Evolutionary conservation across 345 rosid species (phyloP).

Genomic region (Mercurialis annua): DNA sequence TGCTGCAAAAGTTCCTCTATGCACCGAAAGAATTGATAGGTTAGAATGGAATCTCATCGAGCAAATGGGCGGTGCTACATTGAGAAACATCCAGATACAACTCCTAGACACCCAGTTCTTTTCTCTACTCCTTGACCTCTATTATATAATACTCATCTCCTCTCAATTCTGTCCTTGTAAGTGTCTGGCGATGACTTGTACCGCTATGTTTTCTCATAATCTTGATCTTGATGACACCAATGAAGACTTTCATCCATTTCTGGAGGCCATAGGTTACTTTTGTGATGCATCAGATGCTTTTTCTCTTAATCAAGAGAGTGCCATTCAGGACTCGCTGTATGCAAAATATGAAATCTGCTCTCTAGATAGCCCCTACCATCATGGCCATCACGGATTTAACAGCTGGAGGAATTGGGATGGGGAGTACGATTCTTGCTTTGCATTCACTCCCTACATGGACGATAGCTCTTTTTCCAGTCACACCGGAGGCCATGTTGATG

Average conservation of each 20-base stretch:
- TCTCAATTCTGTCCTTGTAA: neutral
- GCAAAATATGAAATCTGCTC: slow-evolving; percentile 11
- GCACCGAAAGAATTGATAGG: slow-evolving; percentile 4
- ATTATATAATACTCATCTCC: neutral
- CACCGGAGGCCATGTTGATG: neutral
- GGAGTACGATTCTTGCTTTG: slow-evolving; percentile 4
- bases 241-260: slow-evolving; percentile 7
- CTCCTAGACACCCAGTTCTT: neutral
- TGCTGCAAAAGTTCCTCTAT: neutral
- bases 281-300: slow-evolving; percentile 3
- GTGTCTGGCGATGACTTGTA: slow-evolving; percentile 11
- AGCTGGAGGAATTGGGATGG: slow-evolving; percentile 18
- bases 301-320: slow-evolving; percentile 4
- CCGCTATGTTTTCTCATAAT: neutral
- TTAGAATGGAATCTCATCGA: slow-evolving; percentile 8
- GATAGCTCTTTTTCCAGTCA: slow-evolving; percentile 15
- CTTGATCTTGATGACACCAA: neutral
- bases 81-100: neutral
- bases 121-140: neutral
- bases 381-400: slow-evolving; percentile 8
- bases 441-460: slow-evolving; percentile 7
- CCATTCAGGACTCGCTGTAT: neutral
- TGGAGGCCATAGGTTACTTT: slow-evolving; percentile 10
- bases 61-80: slow-evolving; percentile 14
- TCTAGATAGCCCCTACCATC: neutral